Conservation (phyloP, 1,139 yeast genomes). For the Kodamaea sp. region DNA sequence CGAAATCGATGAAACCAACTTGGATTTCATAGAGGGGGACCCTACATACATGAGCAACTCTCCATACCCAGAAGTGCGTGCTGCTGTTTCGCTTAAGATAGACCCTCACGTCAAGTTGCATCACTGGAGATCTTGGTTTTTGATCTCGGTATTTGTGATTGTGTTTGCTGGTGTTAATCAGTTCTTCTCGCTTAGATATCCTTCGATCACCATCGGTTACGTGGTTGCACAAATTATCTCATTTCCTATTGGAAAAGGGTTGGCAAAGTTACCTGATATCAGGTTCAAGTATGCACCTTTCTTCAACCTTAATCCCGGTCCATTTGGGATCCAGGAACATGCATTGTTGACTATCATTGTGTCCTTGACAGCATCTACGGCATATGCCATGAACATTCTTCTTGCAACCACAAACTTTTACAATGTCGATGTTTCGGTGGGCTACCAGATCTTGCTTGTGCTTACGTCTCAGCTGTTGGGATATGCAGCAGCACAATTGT, state of each 20-base stretch:
- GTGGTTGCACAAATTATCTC: slow-evolving; percentile 27
- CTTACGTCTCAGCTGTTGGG: slow-evolving; percentile 25
- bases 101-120: slow-evolving; percentile 16
- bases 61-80: slow-evolving; percentile 25
- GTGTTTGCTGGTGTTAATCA: slow-evolving; percentile 26
- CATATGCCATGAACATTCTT: slow-evolving; percentile 21
- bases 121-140: slow-evolving; percentile 21
- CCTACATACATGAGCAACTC: slow-evolving; percentile 25
- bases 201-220: slow-evolving; percentile 22
- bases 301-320: slow-evolving; percentile 39
- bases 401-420: slow-evolving; percentile 31
- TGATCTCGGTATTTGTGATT: slow-evolving; percentile 18
- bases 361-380: slow-evolving; percentile 18
- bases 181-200: slow-evolving; percentile 26
- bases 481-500: slow-evolving; percentile 23
- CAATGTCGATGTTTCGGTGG: slow-evolving; percentile 40
- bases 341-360: slow-evolving; percentile 19
- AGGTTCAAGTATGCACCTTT: slow-evolving; percentile 19
- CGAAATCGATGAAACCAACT: slow-evolving; percentile 14
- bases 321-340: slow-evolving; percentile 23
- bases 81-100: slow-evolving; percentile 17
- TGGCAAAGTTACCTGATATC: slow-evolving; percentile 24
- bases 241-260: slow-evolving; percentile 23
- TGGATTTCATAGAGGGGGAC: slow-evolving; percentile 27
- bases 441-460: slow-evolving; percentile 19